Conservation (phyloP, 2,329 filamentous ascomycete genomes). For the Colletotrichum graminicola region DNA sequence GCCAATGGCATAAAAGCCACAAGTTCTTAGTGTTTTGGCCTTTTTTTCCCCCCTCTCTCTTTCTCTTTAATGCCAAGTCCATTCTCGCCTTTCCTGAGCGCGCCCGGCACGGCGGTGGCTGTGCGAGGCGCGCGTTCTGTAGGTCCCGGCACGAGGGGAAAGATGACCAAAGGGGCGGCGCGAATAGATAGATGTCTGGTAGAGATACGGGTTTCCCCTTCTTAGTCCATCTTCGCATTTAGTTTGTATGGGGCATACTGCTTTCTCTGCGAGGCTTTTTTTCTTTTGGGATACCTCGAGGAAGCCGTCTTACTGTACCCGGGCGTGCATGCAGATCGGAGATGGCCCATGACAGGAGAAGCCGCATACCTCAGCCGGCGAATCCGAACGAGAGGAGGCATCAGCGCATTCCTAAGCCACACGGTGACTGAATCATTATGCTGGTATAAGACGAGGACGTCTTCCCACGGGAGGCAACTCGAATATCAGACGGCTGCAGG, state of each 20-base stretch:
- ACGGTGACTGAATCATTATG: background rate
- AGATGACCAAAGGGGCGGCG: conserved; percentile 1
- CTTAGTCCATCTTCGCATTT: background rate
- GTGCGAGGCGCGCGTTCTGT: conserved; percentile 13
- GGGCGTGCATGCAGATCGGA: background rate
- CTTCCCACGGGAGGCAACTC: background rate
- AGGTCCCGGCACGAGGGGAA: background rate
- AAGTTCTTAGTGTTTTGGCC: conserved; percentile 1
- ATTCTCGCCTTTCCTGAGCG: background rate
- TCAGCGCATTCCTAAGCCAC: background rate
- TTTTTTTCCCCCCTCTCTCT: conserved; percentile 10
- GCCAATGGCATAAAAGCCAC: conserved; percentile 13
- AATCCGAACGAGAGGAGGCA: background rate
- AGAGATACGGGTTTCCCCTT: background rate
- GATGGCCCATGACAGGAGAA: background rate
- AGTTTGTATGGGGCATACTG: too few species aligned
- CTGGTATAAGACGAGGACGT: conserved; percentile 5
- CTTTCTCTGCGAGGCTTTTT: background rate
- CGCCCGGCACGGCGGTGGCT: conserved; percentile 33
- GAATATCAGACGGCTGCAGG: background rate
- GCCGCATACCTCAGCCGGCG: background rate
- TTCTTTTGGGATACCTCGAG: background rate
- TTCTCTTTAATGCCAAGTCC: background rate
- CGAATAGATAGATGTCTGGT: background rate
- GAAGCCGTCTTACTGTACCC: background rate